Evolutionary conservation across 768 basidiomycete genomes (phyloP).

Genomic region (Pisolithus albus): DNA sequence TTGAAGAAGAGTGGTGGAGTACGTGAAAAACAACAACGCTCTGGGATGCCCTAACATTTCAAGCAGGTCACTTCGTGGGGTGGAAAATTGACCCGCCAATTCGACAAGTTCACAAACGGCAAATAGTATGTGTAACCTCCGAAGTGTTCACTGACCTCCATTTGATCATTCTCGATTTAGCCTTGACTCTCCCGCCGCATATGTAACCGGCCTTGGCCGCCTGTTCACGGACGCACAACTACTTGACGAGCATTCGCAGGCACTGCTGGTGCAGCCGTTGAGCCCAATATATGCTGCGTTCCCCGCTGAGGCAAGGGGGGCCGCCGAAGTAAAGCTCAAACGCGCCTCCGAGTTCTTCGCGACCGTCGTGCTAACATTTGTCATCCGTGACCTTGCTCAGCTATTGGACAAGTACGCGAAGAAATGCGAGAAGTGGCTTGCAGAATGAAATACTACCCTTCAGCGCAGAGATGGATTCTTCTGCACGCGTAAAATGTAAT

Average conservation of each 20-base stretch:
- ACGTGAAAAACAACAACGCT: conserved; percentile 16
- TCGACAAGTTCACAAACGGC: conserved; percentile 82
- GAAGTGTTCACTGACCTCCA: conserved; percentile 1
- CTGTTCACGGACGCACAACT: conserved; percentile 71
- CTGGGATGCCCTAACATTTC: conserved; percentile 7
- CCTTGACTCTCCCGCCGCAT: conserved; percentile 81
- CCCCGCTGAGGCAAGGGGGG: conserved; percentile 51
- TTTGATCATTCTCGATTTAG: conserved; percentile 33
- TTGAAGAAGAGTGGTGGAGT: conserved; percentile 68
- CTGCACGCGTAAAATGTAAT: conserved; percentile 25
- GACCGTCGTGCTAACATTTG: conserved; percentile 81
- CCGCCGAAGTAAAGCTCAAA: conserved; percentile 68
- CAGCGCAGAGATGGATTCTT: conserved; percentile 21
- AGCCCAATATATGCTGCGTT: conserved; percentile 72
- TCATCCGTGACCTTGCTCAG: conserved; percentile 80
- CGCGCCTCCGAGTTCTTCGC: conserved; percentile 90
- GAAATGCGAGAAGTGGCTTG: conserved; percentile 89
- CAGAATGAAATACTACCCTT: conserved; percentile 45
- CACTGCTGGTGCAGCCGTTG: conserved; percentile 54
- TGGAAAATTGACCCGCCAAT: conserved; percentile 62
- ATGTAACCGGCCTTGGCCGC: conserved; percentile 68
- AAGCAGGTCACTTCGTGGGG: conserved; percentile 59
- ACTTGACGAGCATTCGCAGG: conserved; percentile 83
- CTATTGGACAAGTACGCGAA: conserved; percentile 90
- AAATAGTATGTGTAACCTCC: conserved; percentile 59